A percentile compares a stretch with the other conserved stretches of the same genome.
These are phyloP conservation scores for Periglandula ipomoeae DNA, from an alignment of 2,329 filamentous ascomycete genomes.

Conservation along the genomic window DNA sequence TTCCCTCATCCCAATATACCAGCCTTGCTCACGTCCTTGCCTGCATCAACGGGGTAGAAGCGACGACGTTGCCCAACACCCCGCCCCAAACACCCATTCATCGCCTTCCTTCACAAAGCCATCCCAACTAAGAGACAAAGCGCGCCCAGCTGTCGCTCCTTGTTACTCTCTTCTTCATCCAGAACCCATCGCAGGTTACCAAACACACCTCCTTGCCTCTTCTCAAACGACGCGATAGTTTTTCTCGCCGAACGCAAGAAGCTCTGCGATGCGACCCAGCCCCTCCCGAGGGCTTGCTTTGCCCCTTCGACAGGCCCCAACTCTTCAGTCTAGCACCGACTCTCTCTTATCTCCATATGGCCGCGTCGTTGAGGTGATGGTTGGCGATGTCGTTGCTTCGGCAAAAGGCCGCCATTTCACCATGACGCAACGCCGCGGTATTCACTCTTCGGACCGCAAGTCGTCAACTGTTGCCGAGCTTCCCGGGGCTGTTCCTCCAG, in stretches of 20 bases:
- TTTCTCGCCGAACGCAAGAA: background rate
- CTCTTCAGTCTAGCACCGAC: background rate
- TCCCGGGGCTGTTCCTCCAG: conserved; percentile 21
- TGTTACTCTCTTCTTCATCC: background rate
- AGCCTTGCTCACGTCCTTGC: background rate
- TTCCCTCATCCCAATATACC: background rate
- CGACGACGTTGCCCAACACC: background rate
- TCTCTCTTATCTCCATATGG: background rate
- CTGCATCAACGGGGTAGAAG: background rate
- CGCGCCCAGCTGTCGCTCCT: background rate
- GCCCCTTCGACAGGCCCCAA: conserved; percentile 6
- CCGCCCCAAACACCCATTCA: background rate
- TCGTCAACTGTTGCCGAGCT: conserved; percentile 25
- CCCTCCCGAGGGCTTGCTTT: conserved; percentile 14
- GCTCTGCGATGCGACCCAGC: conserved; percentile 16
- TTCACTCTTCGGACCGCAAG: conserved; percentile 28
- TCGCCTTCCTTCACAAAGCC: background rate
- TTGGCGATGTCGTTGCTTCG: conserved; percentile 1
- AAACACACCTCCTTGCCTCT: background rate
- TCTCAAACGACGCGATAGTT: background rate
- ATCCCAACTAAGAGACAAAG: background rate
- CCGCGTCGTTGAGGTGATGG: conserved; percentile 5
- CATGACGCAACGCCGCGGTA: conserved; percentile 15
- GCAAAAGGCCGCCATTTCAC: background rate
- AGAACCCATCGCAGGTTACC: conserved; percentile 1